phyloP scores from a whole-genome alignment of 1,139 yeast genomes.

The Blastobotrys malaysiensis region DNA sequence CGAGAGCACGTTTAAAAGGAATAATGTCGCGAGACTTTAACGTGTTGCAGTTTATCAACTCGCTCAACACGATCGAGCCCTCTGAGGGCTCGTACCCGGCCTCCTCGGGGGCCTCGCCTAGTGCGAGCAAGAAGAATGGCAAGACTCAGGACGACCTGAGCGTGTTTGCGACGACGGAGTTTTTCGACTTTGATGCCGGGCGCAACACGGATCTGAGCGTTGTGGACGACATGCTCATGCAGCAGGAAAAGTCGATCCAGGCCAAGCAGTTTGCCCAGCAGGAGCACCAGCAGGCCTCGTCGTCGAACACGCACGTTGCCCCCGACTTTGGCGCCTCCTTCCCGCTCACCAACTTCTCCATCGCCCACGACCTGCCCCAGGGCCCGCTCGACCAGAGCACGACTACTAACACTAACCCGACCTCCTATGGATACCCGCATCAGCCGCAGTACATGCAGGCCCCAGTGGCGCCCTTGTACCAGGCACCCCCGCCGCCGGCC shows the following conservation, averaged over 20 bases:
- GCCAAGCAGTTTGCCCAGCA: constrained; percentile 20
- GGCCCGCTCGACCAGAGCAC: constrained; percentile 1
- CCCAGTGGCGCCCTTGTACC: not conserved
- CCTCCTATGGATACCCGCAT: not conserved
- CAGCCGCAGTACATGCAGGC: not conserved
- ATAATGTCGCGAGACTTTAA: not conserved
- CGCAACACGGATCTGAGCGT: constrained; percentile 39
- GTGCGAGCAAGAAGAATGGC: not conserved
- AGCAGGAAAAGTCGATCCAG: constrained; percentile 36
- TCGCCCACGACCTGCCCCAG: constrained; percentile 1
- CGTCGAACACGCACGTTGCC: constrained; percentile 3
- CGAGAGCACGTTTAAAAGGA: too few species aligned
- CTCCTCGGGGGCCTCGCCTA: not conserved
- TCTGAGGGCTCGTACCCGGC: not conserved
- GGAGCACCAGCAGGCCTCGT: constrained; percentile 14
- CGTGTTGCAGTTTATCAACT: not conserved
- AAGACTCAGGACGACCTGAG: constrained; percentile 33
- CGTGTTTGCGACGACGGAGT: constrained; percentile 39
- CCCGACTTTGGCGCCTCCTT: constrained; percentile 8
- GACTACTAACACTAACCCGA: constrained; percentile 1
- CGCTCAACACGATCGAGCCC: not conserved
- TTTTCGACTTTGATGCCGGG: constrained; percentile 42
- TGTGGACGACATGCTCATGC: constrained; percentile 37
- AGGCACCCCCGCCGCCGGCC: constrained; percentile 2
- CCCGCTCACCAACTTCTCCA: constrained; percentile 7